Conservation (phyloP, 495 filamentous ascomycete genomes). For the Aspergillus asperescens region DNA sequence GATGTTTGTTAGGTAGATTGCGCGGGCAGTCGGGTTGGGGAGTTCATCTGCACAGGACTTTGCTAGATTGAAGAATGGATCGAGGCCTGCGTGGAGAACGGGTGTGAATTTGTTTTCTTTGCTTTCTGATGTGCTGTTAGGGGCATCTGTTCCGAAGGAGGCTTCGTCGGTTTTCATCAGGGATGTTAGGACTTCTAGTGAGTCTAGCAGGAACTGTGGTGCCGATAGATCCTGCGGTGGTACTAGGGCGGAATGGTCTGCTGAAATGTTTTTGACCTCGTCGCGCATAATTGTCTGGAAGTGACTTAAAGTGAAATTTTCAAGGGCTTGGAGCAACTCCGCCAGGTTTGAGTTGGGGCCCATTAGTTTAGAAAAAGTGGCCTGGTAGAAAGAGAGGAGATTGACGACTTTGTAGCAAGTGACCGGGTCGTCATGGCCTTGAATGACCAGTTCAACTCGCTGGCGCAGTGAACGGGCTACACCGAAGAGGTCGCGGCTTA, state of each 20-base stretch:
- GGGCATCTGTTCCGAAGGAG: conserved; percentile 60
- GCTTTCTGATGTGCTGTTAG: conserved; percentile 30
- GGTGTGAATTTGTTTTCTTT: conserved; percentile 55
- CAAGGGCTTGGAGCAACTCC: conserved; percentile 60
- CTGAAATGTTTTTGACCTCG: conserved; percentile 65
- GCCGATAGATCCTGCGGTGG: conserved; percentile 58
- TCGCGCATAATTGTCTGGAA: conserved; percentile 77
- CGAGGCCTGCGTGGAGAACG: conserved; percentile 75
- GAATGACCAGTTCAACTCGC: conserved; percentile 83
- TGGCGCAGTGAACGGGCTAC: conserved; percentile 74
- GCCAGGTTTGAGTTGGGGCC: conserved; percentile 64
- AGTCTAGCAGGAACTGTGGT: conserved; percentile 79
- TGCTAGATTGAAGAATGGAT: conserved; percentile 76
- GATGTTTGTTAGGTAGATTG: conserved; percentile 83
- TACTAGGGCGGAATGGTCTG: conserved; percentile 55
- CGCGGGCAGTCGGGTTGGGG: conserved; percentile 46
- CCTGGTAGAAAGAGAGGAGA: conserved; percentile 79
- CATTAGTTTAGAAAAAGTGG: conserved; percentile 75
- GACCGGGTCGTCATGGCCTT: conserved; percentile 85
- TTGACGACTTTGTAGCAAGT: conserved; percentile 87
- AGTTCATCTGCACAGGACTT: conserved; percentile 62
- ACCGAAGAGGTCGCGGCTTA: conserved; percentile 77
- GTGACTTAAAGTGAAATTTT: conserved; percentile 73
- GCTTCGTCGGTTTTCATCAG: conserved; percentile 81
- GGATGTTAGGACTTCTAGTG: conserved; percentile 65